Base-by-base conservation (phyloP, 83 land plant genomes). In the Thuja plicata region DNA sequence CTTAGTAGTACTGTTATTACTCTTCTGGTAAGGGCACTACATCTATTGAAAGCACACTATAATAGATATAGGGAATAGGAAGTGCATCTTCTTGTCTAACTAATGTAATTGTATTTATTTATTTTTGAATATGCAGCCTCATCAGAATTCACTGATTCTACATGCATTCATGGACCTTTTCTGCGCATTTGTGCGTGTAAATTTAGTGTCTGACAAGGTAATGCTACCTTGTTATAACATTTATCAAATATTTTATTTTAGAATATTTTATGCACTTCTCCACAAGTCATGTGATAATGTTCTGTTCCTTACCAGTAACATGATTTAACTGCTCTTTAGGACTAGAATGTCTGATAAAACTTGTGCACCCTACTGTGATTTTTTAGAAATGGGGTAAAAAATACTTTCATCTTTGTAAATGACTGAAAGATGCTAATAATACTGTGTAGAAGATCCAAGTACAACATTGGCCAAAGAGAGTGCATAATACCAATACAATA, bases 1-100 rank as follows among this genome's bases (percentile, higher is more conserved):
- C 89, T 98, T 87, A 97, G 99, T 92, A 98, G 99, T 90, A 98
- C 99, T 48, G 98, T 97, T 54, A 97, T 98, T 86, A 98, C 99
- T 17, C 92, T 98, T 78, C 92, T 97, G 96, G 99, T 98, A 90
- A 93, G 96, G 85, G 37, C 86, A 84, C 86, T 87, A 0, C 38
- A 87, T 38, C 57, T 73, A 12, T 30, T 84, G 86, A 54, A 30
- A 52, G 55, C 15, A 41, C 9, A 40, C 40, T 16, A 12, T 84
- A 15, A 30, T 32, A 5, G 24, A 84, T 52, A 19, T 4, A 34
- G 84, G 84, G 41, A 34, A 52, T 84, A 50, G 9, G 1, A 84
- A 34, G 84, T 80, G n/a, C n/a, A n/a, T 83, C 13, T 52, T 15
- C 38, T 84, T 84, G 60, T 52, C 13, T 87, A 30, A 60, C 46